A percentile compares a stretch with the other conserved stretches of the same genome.
These are phyloP conservation scores for Penicilliopsis zonata DNA, from an alignment of 495 filamentous ascomycete species.

Conservation along the genomic window DNA sequence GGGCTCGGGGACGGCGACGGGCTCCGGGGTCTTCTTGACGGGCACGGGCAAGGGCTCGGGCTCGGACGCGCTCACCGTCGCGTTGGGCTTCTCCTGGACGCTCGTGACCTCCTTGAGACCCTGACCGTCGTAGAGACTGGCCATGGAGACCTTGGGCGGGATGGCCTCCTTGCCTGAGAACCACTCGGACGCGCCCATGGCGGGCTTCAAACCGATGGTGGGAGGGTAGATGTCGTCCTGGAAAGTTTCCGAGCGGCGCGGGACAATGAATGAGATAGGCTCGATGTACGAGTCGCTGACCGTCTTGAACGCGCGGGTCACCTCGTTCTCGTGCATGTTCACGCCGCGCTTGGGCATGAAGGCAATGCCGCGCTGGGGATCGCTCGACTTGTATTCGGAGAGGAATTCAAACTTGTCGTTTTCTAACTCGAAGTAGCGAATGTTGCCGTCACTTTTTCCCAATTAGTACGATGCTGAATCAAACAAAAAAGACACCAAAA, in stretches of 20 bases:
- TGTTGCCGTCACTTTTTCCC: conserved; percentile 78
- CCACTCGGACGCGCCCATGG: conserved; percentile 73
- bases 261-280: conserved; percentile 94
- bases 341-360: conserved; percentile 93
- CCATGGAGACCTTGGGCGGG: conserved; percentile 85
- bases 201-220: conserved; percentile 61
- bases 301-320: conserved; percentile 92
- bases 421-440: conserved; percentile 93
- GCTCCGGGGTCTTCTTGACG: conserved; percentile 21
- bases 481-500: neutral
- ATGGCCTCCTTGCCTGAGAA: conserved; percentile 69
- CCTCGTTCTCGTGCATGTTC: conserved; percentile 92
- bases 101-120: conserved; percentile 59
- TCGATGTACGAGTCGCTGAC: conserved; percentile 91
- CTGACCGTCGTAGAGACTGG: conserved; percentile 77
- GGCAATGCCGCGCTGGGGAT: conserved; percentile 88
- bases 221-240: conserved; percentile 96
- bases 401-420: conserved; percentile 96
- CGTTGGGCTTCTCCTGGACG: conserved; percentile 52
- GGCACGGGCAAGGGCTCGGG: conserved; percentile 36
- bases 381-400: conserved; percentile 87
- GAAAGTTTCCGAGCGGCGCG: conserved; percentile 89
- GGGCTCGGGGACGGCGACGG: conserved; percentile 21
- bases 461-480: conserved; percentile 6
- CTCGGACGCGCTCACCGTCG: conserved; percentile 27